Conservation (phyloP, 2,329 filamentous ascomycete genomes). For the Neonectria magnoliae region DNA sequence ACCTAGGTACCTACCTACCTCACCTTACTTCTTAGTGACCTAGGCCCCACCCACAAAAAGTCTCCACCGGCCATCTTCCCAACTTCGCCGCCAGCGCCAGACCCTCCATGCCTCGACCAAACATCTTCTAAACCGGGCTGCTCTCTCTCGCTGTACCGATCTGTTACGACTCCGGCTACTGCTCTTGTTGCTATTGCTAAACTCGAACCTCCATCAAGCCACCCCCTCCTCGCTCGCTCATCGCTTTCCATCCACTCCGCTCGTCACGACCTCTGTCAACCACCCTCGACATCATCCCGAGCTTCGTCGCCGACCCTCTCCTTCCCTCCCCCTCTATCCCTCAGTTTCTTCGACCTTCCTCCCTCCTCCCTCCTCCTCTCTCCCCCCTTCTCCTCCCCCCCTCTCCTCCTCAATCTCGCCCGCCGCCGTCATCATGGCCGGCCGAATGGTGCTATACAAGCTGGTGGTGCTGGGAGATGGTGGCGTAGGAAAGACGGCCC, state of each 20-base stretch:
- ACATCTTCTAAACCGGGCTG: constrained; percentile 24
- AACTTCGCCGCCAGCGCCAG: constrained; percentile 25
- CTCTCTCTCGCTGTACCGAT: constrained; percentile 16
- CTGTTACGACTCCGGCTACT: constrained; percentile 19
- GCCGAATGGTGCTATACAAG: constrained; percentile 96
- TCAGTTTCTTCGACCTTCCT: constrained; percentile 27
- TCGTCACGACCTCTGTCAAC: constrained; percentile 40
- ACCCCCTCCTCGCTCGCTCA: constrained; percentile 42
- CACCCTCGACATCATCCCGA: constrained; percentile 20
- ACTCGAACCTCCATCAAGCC: constrained; percentile 41
- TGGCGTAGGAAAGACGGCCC: constrained; percentile 91
- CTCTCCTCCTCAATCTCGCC: constrained; percentile 17
- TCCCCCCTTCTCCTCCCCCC: constrained; percentile 29
- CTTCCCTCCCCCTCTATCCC: constrained; percentile 27
- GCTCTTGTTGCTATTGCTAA: constrained; percentile 23
- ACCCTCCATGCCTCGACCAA: constrained; percentile 24
- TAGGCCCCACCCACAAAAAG: constrained; percentile 25
- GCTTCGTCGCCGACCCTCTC: constrained; percentile 34
- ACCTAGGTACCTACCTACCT: too few species aligned
- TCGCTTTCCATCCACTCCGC: constrained; percentile 36
- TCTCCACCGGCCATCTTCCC: constrained; percentile 20
- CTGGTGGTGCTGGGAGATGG: constrained; percentile 94
- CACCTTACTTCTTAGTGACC: constrained; percentile 10
- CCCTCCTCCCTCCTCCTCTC: constrained; percentile 18
- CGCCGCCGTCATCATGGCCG: constrained; percentile 71